Conservation (phyloP, 2,329 filamentous ascomycete genomes). For the Fusarium brachygibbosum region DNA sequence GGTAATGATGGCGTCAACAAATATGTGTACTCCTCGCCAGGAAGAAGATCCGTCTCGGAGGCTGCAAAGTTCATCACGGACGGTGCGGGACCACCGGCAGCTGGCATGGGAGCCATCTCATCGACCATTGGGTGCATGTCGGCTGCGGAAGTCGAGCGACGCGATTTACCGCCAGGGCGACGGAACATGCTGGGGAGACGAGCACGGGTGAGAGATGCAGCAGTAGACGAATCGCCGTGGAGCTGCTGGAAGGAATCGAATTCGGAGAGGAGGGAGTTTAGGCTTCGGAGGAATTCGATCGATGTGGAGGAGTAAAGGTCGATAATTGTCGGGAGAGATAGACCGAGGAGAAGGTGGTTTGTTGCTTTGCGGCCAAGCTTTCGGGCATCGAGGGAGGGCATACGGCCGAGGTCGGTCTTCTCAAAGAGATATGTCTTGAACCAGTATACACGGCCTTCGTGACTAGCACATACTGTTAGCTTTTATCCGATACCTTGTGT, state of each 20-base stretch:
- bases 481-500: background rate
- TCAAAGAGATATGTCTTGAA: slow-evolving; percentile 97
- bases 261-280: slow-evolving; percentile 88
- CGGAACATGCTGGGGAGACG: slow-evolving; percentile 89
- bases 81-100: slow-evolving; percentile 51
- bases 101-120: slow-evolving; percentile 47
- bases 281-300: slow-evolving; percentile 86
- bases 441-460: slow-evolving; percentile 96
- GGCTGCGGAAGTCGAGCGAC: slow-evolving; percentile 65
- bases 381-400: slow-evolving; percentile 87
- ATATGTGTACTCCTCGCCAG: slow-evolving; percentile 89
- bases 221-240: slow-evolving; percentile 81
- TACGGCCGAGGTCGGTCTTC: slow-evolving; percentile 80
- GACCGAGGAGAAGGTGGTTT: slow-evolving; percentile 91
- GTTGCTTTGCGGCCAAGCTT: slow-evolving; percentile 91
- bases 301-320: slow-evolving; percentile 86
- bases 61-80: slow-evolving; percentile 70
- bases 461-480: slow-evolving; percentile 63
- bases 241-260: slow-evolving; percentile 95
- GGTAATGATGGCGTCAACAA: slow-evolving; percentile 92
- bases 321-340: slow-evolving; percentile 89
- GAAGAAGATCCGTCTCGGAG: slow-evolving; percentile 75
- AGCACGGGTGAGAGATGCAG: slow-evolving; percentile 79
- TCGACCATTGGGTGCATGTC: slow-evolving; percentile 56
- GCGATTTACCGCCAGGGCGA: slow-evolving; percentile 70